phyloP scores from a whole-genome alignment of 1,284 basidiomycete species.

The Phellopilus nigrolimitatus region DNA sequence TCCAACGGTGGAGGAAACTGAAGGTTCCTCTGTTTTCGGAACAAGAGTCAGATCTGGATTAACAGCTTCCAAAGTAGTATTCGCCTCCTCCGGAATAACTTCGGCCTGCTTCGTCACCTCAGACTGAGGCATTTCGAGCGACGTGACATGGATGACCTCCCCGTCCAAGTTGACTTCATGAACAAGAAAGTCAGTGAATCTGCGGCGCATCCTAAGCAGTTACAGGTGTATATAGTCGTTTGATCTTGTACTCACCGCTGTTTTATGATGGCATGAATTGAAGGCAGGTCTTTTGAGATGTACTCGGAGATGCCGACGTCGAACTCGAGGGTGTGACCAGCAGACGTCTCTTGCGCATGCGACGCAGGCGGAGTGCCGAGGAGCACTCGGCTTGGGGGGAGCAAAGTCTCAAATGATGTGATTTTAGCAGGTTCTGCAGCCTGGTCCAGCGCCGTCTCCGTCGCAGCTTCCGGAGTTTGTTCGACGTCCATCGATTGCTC shows the following conservation, averaged over 20 bases:
- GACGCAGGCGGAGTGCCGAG: conserved; percentile 53
- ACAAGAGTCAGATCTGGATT: not conserved
- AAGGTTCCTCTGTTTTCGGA: not conserved
- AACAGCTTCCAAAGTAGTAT: conserved; percentile 11
- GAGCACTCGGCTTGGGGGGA: conserved; percentile 70
- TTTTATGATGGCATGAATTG: conserved; percentile 89
- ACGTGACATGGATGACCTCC: conserved; percentile 74
- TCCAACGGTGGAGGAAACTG: not conserved
- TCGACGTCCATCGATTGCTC: conserved; percentile 22
- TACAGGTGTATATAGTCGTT: conserved; percentile 6
- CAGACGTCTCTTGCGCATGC: conserved; percentile 41
- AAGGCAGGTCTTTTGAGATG: conserved; percentile 63
- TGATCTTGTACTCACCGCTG: conserved; percentile 59
- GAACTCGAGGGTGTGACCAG: conserved; percentile 63
- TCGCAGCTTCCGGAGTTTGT: not conserved
- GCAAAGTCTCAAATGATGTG: conserved; percentile 39
- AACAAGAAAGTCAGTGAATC: conserved; percentile 94
- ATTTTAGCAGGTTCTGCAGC: not conserved
- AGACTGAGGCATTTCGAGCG: conserved; percentile 64
- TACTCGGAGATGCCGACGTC: conserved; percentile 93
- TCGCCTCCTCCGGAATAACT: conserved; percentile 1
- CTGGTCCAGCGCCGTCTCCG: not conserved
- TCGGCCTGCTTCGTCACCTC: conserved; percentile 34
- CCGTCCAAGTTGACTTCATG: conserved; percentile 81
- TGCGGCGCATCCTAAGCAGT: conserved; percentile 30